Conservation (phyloP, 768 basidiomycete species). For the Russula olivacea region DNA sequence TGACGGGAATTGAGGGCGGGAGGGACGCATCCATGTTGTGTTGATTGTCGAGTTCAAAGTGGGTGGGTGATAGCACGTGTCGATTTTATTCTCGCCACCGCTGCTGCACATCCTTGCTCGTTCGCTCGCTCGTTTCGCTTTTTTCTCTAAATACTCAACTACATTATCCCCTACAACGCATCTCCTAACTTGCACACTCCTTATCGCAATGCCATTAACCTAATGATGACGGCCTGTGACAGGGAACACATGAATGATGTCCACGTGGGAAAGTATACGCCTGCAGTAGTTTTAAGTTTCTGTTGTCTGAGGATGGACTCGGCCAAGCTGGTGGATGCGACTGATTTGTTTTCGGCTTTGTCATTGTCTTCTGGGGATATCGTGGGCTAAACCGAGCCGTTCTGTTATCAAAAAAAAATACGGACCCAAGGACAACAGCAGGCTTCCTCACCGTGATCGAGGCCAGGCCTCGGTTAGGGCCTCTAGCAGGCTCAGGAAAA, state of each 20-base stretch:
- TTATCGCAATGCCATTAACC: no score
- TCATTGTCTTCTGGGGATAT: constrained; percentile 4
- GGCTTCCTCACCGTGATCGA: constrained; percentile 3
- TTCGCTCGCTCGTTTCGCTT: no score
- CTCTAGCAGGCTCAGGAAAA: background rate
- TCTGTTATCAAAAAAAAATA: background rate
- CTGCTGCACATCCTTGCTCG: no score
- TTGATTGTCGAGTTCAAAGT: background rate
- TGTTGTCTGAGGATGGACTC: constrained; percentile 11
- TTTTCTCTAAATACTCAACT: no score
- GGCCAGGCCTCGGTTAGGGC: background rate
- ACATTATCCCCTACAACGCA: no score
- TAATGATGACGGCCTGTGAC: constrained; percentile 14
- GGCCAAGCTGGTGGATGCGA: constrained; percentile 5
- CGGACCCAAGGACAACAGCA: no score
- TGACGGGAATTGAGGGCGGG: constrained; percentile 46
- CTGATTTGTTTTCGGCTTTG: constrained; percentile 8
- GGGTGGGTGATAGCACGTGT: no score
- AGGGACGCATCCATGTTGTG: constrained; percentile 12
- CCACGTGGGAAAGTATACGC: background rate
- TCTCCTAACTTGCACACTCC: no score
- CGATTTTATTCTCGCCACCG: no score
- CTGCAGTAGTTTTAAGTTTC: constrained; percentile 17
- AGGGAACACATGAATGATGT: background rate
- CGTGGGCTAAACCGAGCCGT: background rate